phyloP scores from a whole-genome alignment of 2,329 filamentous ascomycete species.

The Microdochium trichocladiopsis region DNA sequence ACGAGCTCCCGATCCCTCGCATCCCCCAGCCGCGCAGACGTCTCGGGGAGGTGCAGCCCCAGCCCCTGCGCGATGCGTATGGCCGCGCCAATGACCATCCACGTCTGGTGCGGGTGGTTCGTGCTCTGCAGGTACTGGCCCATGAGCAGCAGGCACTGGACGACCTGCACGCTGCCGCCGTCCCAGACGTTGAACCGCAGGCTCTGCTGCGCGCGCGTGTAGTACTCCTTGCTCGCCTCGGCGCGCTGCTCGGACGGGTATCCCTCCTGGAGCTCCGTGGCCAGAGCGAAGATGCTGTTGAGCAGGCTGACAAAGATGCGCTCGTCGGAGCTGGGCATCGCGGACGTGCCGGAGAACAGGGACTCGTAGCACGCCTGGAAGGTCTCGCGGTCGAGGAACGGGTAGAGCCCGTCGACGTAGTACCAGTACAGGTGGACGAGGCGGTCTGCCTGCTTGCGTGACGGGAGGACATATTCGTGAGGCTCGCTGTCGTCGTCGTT shows the following conservation, averaged over 20 bases:
- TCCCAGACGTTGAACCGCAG: conserved; percentile 35
- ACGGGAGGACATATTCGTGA: conserved; percentile 26
- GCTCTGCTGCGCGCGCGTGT: conserved; percentile 31
- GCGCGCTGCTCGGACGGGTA: conserved; percentile 30
- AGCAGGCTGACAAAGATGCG: conserved; percentile 34
- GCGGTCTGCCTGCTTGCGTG: conserved; percentile 32
- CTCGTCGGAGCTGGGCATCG: conserved; percentile 25
- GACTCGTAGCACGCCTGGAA: conserved; percentile 30
- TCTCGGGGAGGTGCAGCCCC: conserved; percentile 34
- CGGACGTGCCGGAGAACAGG: conserved; percentile 28
- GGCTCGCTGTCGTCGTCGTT: conserved; percentile 12
- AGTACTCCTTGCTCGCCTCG: conserved; percentile 30
- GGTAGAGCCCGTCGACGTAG: conserved; percentile 37
- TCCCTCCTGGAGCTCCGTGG: conserved; percentile 34
- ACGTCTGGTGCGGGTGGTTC: conserved; percentile 37
- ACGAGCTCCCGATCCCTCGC: conserved; percentile 16
- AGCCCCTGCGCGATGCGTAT: conserved; percentile 38
- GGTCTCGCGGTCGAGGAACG: conserved; percentile 29
- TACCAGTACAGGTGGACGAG: conserved; percentile 38
- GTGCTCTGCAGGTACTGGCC: conserved; percentile 42
- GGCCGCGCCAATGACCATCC: conserved; percentile 39
- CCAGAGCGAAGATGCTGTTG: conserved; percentile 38
- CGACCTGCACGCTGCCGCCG: conserved; percentile 30
- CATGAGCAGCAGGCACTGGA: conserved; percentile 39
- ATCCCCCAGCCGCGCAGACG: conserved; percentile 15